Evolutionary conservation across 2,329 filamentous ascomycete genomes (phyloP), one percentile per base, ranked within the genome.

Genomic region (Cryphonectria radicalis): DNA sequence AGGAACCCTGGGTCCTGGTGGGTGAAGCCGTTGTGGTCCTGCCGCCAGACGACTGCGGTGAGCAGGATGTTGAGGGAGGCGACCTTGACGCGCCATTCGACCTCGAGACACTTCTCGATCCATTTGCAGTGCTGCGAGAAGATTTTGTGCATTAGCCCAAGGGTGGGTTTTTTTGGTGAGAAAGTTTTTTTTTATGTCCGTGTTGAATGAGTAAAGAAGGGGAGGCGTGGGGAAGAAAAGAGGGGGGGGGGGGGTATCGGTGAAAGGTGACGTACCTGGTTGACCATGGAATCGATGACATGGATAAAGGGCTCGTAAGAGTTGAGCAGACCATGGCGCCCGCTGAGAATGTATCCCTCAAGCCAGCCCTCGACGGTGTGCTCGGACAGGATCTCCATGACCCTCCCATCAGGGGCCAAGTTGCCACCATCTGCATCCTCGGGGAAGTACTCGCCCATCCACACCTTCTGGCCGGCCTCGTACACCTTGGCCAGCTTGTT

Each of bases 351-450:
- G 78, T 94, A 95, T 3, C 92, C 92, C 82, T 95, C 92, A 22
- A 95, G 84, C 92, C 92, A 95, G 37, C 91, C 92, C 80, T 95
- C 92, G 72, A 88, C 89, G 22, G 91, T 94, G 78, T 95, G 92
- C 80, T 95, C 92, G 25, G 90, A 92, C n/a, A 95, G 86, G 79
- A 94, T 94, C 79, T 95, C 92, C 91, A 95, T 94, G 50, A 94
- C 92, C 40, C 92, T 87, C 22, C 92, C 92, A 19, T 86, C 85
- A 25, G 84, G 86, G 7, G 89, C 87, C 35, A 95, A 83, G 76
- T 95, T 94, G 73, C 92, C 92, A 13, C 92, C 92, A 76, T 94
- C 90, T 10, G 82, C 81, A 76, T 95, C 92, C 77, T 94, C 92
- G 4, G 92, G 90, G 73, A 94, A 92, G 79, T 92, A 93, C 66